phyloP scores from a whole-genome alignment of 352 stramenopile species.

The Globisporangium spinosum region DNA sequence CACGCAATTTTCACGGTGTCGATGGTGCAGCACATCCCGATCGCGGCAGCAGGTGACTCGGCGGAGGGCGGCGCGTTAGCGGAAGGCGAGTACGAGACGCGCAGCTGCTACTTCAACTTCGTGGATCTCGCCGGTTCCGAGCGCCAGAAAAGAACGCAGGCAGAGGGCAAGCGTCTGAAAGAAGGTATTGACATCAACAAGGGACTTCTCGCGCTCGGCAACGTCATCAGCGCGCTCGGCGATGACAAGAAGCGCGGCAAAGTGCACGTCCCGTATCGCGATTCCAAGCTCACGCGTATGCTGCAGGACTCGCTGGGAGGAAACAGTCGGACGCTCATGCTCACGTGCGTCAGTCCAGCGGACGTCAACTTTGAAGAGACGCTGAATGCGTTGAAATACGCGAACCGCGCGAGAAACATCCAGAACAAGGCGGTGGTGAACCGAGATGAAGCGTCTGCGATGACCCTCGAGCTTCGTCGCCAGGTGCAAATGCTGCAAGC shows the following conservation, averaged over 20 bases:
- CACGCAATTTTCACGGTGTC: slow-evolving; percentile 91
- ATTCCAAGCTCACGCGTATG: slow-evolving; percentile 93
- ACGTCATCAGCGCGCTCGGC: slow-evolving; percentile 96
- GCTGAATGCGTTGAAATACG: slow-evolving; percentile 90
- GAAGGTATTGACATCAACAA: slow-evolving; percentile 99
- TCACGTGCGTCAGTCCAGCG: slow-evolving; percentile 90
- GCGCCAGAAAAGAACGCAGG: slow-evolving; percentile 94
- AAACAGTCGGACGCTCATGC: slow-evolving; percentile 91
- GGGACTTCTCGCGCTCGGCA: slow-evolving; percentile 95
- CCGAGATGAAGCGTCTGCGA: slow-evolving; percentile 68
- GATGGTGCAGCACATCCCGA: slow-evolving; percentile 75
- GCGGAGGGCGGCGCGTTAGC: slow-evolving; percentile 30
- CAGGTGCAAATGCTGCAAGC: slow-evolving; percentile 81
- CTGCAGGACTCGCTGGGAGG: slow-evolving; percentile 91
- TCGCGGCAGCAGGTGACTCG: slow-evolving; percentile 29
- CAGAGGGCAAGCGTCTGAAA: slow-evolving; percentile 88
- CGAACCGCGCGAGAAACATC: slow-evolving; percentile 89
- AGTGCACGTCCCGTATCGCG: slow-evolving; percentile 92
- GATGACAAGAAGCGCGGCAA: slow-evolving; percentile 89
- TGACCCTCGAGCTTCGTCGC: slow-evolving; percentile 69
- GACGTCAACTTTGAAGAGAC: slow-evolving; percentile 92
- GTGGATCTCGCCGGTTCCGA: slow-evolving; percentile 91
- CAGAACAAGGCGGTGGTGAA: slow-evolving; percentile 88
- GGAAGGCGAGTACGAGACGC: slow-evolving; percentile 73
- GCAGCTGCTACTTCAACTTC: slow-evolving; percentile 89